Percentiles rank a stretch among this genome's conserved stretches.
Evolutionary conservation across 2,329 filamentous ascomycete genomes (phyloP).

Genomic region (Iodosphaeria phyllophila): DNA sequence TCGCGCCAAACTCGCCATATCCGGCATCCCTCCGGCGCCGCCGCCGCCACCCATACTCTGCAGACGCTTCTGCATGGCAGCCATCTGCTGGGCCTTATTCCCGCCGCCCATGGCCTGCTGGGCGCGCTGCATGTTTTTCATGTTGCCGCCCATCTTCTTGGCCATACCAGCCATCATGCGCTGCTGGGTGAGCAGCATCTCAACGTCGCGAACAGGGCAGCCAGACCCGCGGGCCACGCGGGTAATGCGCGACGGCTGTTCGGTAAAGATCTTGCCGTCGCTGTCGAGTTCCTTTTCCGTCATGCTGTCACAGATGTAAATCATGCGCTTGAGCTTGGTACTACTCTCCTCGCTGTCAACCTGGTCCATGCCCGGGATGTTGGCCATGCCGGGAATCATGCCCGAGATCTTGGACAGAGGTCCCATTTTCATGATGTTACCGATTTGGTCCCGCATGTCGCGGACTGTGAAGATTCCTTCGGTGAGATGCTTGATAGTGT

Average conservation of each 20-base stretch:
- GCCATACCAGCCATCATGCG: conserved; percentile 99
- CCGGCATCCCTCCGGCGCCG: conserved; percentile 50
- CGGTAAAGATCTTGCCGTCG: conserved; percentile 84
- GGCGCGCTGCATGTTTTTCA: conserved; percentile 93
- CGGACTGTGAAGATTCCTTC: conserved; percentile 93
- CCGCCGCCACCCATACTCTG: conserved; percentile 79
- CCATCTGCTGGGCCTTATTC: conserved; percentile 85
- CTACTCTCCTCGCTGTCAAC: conserved; percentile 97
- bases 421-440: conserved; percentile 99
- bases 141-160: conserved; percentile 95
- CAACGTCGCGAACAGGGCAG: conserved; percentile 79
- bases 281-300: conserved; percentile 88
- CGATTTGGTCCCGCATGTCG: conserved; percentile 84
- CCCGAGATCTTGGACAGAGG: conserved; percentile 92
- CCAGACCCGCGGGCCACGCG: conserved; percentile 78
- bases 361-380: conserved; percentile 61
- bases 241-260: conserved; percentile 85
- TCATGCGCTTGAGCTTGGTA: conserved; percentile 88
- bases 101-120: conserved; percentile 80
- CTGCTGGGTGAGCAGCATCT: conserved; percentile 93
- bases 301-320: conserved; percentile 98
- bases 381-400: conserved; percentile 92
- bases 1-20: conserved; percentile 78
- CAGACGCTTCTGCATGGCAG: conserved; percentile 91
- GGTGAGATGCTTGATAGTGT: conserved; percentile 97